These are phyloP conservation scores for Thelephora ganbajun DNA, from an alignment of 768 basidiomycete genomes.

Conservation along the genomic window DNA sequence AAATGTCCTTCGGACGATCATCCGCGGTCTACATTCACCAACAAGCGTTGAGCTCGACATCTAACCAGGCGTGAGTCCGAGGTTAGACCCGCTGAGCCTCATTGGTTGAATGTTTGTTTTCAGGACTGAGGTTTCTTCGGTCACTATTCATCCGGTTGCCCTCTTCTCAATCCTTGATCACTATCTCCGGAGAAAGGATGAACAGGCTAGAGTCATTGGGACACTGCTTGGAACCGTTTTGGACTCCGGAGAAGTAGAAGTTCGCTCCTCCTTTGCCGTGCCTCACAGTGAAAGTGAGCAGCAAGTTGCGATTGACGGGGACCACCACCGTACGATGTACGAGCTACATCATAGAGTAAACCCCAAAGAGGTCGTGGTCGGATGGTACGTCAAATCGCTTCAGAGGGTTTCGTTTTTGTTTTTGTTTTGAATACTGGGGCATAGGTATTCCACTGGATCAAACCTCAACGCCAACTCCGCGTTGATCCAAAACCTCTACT, in stretches of 20 bases:
- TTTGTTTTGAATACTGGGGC: not conserved
- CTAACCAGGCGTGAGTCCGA: constrained; percentile 9
- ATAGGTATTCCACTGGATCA: constrained; percentile 86
- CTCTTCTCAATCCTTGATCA: constrained; percentile 95
- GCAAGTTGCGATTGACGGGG: constrained; percentile 93
- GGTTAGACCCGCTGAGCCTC: constrained; percentile 18
- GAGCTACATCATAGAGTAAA: constrained; percentile 78
- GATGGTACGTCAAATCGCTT: constrained; percentile 54
- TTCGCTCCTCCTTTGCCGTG: constrained; percentile 81
- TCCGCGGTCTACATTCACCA: constrained; percentile 31
- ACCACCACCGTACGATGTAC: constrained; percentile 88
- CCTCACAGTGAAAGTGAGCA: constrained; percentile 86
- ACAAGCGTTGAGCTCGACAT: constrained; percentile 14
- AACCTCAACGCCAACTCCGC: constrained; percentile 90
- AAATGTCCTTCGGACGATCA: constrained; percentile 36
- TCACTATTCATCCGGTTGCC: constrained; percentile 84
- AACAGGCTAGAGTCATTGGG: constrained; percentile 84
- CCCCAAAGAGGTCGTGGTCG: constrained; percentile 83
- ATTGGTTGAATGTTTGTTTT: not conserved
- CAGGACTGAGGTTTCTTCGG: constrained; percentile 57
- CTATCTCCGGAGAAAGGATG: constrained; percentile 76
- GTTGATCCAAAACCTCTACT: constrained; percentile 95
- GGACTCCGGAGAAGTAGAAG: constrained; percentile 41
- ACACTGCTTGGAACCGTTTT: constrained; percentile 81
- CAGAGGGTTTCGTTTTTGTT: not conserved